phyloP scores from a whole-genome alignment of 306 rosid species.

The Malus sylvestris region DNA sequence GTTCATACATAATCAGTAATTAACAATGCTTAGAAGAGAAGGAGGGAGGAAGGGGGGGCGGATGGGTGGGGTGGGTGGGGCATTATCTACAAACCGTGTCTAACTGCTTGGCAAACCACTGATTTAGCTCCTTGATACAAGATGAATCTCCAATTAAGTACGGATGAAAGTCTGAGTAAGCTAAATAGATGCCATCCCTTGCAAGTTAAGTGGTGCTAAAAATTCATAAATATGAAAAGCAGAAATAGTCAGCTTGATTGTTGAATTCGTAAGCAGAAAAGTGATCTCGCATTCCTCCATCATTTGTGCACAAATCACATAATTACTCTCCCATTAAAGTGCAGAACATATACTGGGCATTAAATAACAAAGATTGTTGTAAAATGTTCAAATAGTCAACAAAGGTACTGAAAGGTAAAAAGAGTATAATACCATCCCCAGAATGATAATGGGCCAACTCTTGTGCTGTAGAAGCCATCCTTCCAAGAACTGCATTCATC shows the following conservation, averaged over 20 bases:
- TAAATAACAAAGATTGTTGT: neutral
- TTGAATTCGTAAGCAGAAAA: neutral
- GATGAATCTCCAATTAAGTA: conserved; percentile 84
- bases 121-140: conserved; percentile 76
- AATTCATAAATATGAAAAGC: conserved; percentile 14
- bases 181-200: conserved; percentile 88
- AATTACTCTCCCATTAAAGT: neutral
- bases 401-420: neutral
- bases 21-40: neutral
- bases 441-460: conserved; percentile 97
- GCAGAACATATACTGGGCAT: neutral
- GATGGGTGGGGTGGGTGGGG: no score
- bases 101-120: conserved; percentile 85
- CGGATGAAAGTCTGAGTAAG: conserved; percentile 77
- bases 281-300: neutral
- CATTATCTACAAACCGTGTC: conserved; percentile 57
- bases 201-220: conserved; percentile 28
- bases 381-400: neutral
- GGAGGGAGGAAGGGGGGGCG: no score
- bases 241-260: neutral
- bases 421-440: conserved; percentile 62
- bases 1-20: neutral
- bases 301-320: neutral
- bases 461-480: conserved; percentile 74
- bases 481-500: conserved; percentile 96